Evolutionary conservation across 257 asterid species (phyloP).

Genomic region (Nicotiana attenuata): DNA sequence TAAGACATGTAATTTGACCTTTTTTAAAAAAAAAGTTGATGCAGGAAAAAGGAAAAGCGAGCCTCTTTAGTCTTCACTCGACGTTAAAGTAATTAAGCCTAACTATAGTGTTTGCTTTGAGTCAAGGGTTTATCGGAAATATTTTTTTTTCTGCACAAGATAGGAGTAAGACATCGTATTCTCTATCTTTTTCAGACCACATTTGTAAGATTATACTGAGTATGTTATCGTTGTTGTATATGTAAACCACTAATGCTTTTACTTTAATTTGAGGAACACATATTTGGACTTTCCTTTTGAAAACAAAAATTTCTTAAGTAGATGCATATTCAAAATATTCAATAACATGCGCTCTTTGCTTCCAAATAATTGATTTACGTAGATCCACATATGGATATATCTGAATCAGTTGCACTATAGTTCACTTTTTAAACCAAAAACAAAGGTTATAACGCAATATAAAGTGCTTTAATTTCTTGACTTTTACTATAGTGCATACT

Average conservation of each 20-base stretch:
- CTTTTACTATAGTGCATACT: background rate
- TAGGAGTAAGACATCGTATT: too few relatives aligned
- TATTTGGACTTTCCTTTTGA: background rate
- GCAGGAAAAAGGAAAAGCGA: too few relatives aligned
- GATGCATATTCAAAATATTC: background rate
- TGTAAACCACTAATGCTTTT: too few relatives aligned
- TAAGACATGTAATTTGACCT: too few relatives aligned
- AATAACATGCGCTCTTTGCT: background rate
- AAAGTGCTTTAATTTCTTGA: background rate
- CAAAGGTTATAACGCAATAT: background rate
- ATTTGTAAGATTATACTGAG: too few relatives aligned
- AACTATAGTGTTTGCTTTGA: too few relatives aligned
- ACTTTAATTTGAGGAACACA: background rate
- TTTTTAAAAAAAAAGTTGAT: too few relatives aligned
- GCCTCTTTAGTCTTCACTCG: too few relatives aligned
- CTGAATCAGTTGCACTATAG: background rate
- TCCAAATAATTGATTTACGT: background rate
- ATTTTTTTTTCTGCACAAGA: accelerated
- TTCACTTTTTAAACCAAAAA: background rate
- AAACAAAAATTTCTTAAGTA: background rate
- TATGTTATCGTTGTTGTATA: too few relatives aligned
- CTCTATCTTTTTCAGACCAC: accelerated
- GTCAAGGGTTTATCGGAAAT: too few relatives aligned
- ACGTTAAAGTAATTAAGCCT: too few relatives aligned
- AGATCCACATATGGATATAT: background rate